Percentiles rank a stretch among this genome's conserved stretches.
Evolutionary conservation across 805 yeast species (phyloP).

Genomic region (Metschnikowia bowlesiae): DNA sequence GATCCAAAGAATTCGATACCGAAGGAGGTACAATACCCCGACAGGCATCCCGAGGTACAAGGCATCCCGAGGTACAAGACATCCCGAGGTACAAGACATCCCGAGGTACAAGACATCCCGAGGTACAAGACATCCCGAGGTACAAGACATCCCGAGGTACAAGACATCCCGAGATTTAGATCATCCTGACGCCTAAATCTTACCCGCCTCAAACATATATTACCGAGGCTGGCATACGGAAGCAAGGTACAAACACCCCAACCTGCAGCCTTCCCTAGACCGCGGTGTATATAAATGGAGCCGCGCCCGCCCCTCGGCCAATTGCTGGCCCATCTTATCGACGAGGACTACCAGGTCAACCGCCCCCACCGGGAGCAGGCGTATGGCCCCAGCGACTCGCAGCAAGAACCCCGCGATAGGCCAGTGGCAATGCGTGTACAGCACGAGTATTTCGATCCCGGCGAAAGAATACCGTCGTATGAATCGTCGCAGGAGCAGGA

Average conservation of each 20-base stretch:
- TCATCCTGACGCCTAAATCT: too few relatives aligned
- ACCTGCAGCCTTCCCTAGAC: background rate
- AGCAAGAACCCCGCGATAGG: background rate
- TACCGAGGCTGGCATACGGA: too few relatives aligned
- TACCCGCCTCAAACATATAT: too few relatives aligned
- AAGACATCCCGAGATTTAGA: too few relatives aligned
- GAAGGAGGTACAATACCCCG: too few relatives aligned
- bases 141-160: too few relatives aligned
- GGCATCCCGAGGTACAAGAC: too few relatives aligned
- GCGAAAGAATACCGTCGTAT: constrained; percentile 39
- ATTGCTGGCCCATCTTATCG: constrained; percentile 11
- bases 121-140: too few relatives aligned
- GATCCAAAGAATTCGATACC: too few relatives aligned
- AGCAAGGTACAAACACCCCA: background rate
- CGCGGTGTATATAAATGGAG: constrained; percentile 1
- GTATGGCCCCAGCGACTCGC: background rate
- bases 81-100: too few relatives aligned
- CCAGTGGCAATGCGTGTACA: constrained; percentile 12
- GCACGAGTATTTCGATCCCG: constrained; percentile 22
- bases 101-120: too few relatives aligned
- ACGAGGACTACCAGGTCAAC: constrained; percentile 9
- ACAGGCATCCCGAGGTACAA: too few relatives aligned
- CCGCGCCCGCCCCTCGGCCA: constrained; percentile 4
- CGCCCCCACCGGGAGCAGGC: constrained; percentile 4
- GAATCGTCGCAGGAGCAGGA: constrained; percentile 36